Evolutionary conservation across 768 basidiomycete genomes (phyloP).

Genomic region (Hemileccinum rubropunctum): DNA sequence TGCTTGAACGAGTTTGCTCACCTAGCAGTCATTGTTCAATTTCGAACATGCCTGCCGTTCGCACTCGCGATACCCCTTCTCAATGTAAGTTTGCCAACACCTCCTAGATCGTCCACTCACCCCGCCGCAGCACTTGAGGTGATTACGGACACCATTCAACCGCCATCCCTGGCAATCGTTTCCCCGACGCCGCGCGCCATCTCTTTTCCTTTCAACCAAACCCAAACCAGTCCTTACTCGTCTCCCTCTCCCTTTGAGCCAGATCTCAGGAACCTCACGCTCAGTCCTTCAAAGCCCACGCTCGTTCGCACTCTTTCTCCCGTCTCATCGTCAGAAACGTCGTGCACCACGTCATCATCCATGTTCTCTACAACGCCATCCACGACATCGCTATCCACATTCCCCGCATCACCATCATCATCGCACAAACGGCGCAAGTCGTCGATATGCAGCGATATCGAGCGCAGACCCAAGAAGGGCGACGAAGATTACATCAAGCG

Average conservation of each 20-base stretch:
- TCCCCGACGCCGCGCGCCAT: slow-evolving; percentile 60
- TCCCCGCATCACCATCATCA: slow-evolving; percentile 31
- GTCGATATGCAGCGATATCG: slow-evolving; percentile 44
- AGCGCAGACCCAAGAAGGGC: slow-evolving; percentile 57
- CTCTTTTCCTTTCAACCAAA: slow-evolving; percentile 40
- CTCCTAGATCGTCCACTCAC: slow-evolving; percentile 11
- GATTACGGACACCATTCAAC: slow-evolving; percentile 58
- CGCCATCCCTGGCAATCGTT: slow-evolving; percentile 54
- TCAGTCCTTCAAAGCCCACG: slow-evolving; percentile 38
- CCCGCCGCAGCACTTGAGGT: slow-evolving; percentile 63
- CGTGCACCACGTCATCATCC: slow-evolving; percentile 35
- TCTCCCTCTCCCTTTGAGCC: slow-evolving; percentile 78
- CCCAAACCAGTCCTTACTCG: slow-evolving; percentile 55
- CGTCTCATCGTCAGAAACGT: slow-evolving; percentile 27
- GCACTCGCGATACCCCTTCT: slow-evolving; percentile 72
- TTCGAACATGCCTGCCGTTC: slow-evolving; percentile 67
- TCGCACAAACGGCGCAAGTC: slow-evolving; percentile 53
- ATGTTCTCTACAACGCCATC: slow-evolving; percentile 40
- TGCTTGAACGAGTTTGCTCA: slow-evolving; percentile 36
- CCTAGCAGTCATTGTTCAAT: slow-evolving; percentile 33
- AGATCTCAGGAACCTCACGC: slow-evolving; percentile 49
- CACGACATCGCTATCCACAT: slow-evolving; percentile 32
- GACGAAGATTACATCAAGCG: slow-evolving; percentile 84
- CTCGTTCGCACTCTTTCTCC: slow-evolving; percentile 43
- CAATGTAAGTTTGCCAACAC: slow-evolving; percentile 35